A percentile compares a stretch with the other conserved stretches of the same genome.
Evolutionary conservation across 2,329 filamentous ascomycete species (phyloP).

Genomic region (Neofusicoccum sp.): DNA sequence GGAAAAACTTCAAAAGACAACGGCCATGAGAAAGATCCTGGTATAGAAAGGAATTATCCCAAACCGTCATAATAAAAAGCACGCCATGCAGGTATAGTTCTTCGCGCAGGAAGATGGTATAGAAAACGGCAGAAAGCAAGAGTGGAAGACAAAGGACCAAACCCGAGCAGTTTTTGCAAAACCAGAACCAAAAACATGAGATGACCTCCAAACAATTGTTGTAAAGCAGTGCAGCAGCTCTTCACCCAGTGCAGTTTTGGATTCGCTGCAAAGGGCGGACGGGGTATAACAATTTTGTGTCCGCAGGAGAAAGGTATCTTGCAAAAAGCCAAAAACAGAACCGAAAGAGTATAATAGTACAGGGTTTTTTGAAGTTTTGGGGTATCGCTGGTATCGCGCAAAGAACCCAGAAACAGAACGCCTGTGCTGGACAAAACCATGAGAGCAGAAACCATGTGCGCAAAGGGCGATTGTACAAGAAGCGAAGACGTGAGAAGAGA

Average conservation of each 20-base stretch:
- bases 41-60: slow-evolving; percentile 1
- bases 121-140: slow-evolving; percentile 8
- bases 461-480: slow-evolving; percentile 5
- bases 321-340: neutral
- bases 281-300: slow-evolving; percentile 34
- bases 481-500: slow-evolving; percentile 2
- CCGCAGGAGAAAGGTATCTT: slow-evolving; percentile 13
- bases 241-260: neutral
- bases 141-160: slow-evolving; percentile 2
- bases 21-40: slow-evolving; percentile 6
- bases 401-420: slow-evolving; percentile 9
- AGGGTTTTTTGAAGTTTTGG: slow-evolving; percentile 14
- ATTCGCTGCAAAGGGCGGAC: neutral
- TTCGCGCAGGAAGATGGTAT: slow-evolving; percentile 11
- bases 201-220: slow-evolving; percentile 17
- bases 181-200: slow-evolving; percentile 10
- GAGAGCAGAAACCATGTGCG: neutral
- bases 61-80: slow-evolving; percentile 3
- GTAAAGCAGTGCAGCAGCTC: slow-evolving; percentile 13
- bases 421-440: slow-evolving; percentile 8
- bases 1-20: neutral
- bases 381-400: slow-evolving; percentile 16
- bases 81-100: slow-evolving; percentile 1
- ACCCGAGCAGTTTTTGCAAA: slow-evolving; percentile 13
- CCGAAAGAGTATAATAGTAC: slow-evolving; percentile 4